Percentiles rank a stretch among this genome's conserved stretches.
Conservation (phyloP, 495 filamentous ascomycete species). For the Penicillium canescens region DNA sequence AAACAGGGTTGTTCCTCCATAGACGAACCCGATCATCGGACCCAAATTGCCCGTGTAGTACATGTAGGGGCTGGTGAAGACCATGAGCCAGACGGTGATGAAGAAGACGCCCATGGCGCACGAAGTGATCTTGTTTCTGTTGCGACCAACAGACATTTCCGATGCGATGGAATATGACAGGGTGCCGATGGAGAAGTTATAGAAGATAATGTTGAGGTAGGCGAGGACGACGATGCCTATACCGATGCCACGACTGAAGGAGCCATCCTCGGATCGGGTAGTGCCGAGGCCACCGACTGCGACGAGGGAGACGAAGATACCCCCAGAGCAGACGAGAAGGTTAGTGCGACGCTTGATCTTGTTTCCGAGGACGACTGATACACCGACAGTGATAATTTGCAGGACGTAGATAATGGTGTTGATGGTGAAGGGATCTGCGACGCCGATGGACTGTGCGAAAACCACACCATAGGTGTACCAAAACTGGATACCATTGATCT, state of each 20-base stretch:
- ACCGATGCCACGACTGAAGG: slow-evolving; percentile 13
- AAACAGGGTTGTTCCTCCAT: slow-evolving; percentile 28
- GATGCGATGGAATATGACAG: slow-evolving; percentile 31
- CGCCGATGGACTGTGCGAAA: slow-evolving; percentile 37
- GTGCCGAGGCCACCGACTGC: slow-evolving; percentile 36
- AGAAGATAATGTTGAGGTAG: slow-evolving; percentile 34
- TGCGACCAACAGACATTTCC: slow-evolving; percentile 39
- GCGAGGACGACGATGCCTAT: slow-evolving; percentile 33
- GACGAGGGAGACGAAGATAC: slow-evolving; percentile 31
- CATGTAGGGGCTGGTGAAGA: slow-evolving; percentile 39
- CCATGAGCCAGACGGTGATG: slow-evolving; percentile 35
- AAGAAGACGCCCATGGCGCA: slow-evolving; percentile 32
- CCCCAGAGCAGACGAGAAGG: slow-evolving; percentile 28
- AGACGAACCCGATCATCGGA: slow-evolving; percentile 40
- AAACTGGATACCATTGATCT: slow-evolving; percentile 42
- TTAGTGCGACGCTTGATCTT: slow-evolving; percentile 30
- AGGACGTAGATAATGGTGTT: slow-evolving; percentile 34
- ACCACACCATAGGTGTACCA: slow-evolving; percentile 40
- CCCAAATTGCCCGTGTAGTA: slow-evolving; percentile 36
- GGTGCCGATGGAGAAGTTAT: slow-evolving; percentile 37
- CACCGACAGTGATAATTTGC: slow-evolving; percentile 32
- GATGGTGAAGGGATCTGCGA: slow-evolving; percentile 36
- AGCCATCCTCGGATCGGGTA: slow-evolving; percentile 9
- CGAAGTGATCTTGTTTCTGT: slow-evolving; percentile 38
- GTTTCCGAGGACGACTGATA: slow-evolving; percentile 32